Percentiles rank a stretch among this genome's conserved stretches.
These are phyloP conservation scores for Corymbia citriodora DNA, from an alignment of 441 rosid genomes.

Conservation along the genomic window DNA sequence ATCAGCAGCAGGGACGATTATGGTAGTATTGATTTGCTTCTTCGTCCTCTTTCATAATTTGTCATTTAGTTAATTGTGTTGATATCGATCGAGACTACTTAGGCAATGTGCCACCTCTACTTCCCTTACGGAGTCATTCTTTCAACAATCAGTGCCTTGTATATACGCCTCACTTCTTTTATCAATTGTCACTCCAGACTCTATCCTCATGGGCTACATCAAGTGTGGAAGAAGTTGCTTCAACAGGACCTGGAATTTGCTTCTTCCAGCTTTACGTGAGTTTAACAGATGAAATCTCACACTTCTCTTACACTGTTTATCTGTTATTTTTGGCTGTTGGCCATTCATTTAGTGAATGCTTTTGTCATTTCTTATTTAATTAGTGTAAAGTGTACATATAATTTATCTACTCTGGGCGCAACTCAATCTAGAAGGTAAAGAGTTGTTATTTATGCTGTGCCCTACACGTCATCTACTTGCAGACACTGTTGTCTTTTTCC, in stretches of 20 bases:
- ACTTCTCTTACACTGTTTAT: background rate
- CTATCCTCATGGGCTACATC: constrained; percentile 86
- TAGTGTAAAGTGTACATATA: background rate
- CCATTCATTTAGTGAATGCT: background rate
- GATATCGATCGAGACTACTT: background rate
- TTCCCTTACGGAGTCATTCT: background rate
- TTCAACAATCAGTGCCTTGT: background rate
- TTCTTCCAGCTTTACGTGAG: constrained; percentile 94
- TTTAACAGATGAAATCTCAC: background rate
- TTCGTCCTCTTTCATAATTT: background rate
- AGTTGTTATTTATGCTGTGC: background rate
- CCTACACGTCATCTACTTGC: background rate
- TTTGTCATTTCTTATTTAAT: background rate
- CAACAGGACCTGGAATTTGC: constrained; percentile 87
- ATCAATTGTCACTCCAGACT: constrained; percentile 33
- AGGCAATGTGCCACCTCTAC: background rate
- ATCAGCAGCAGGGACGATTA: constrained; percentile 77
- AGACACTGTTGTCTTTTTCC: background rate
- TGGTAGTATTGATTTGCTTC: constrained; percentile 29
- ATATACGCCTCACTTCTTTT: background rate
- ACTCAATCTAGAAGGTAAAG: background rate
- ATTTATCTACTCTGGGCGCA: background rate
- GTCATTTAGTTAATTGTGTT: background rate
- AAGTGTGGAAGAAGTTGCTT: constrained; percentile 93
- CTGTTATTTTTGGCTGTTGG: background rate